Evolutionary conservation across 805 yeast genomes (phyloP).

Genomic region (Wickerhamiella occidentalis): DNA sequence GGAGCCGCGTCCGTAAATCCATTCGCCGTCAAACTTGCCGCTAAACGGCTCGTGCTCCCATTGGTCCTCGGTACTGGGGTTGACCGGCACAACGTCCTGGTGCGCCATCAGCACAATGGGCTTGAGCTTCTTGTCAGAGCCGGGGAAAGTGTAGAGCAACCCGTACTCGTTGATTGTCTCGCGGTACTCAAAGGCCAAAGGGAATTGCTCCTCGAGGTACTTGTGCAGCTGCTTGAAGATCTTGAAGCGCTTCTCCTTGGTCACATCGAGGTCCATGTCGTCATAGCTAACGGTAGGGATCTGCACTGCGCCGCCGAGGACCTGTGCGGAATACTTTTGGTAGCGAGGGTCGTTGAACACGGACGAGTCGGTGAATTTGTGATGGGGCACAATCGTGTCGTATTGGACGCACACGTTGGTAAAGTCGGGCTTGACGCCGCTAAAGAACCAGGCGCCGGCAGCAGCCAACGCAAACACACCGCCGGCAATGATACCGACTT

Average conservation of each 20-base stretch:
- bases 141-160: conserved; percentile 49
- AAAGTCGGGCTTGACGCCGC: conserved; percentile 3
- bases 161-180: conserved; percentile 49
- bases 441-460: neutral
- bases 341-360: neutral
- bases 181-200: conserved; percentile 37
- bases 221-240: conserved; percentile 39
- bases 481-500: conserved; percentile 6
- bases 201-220: conserved; percentile 44
- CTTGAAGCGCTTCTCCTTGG: conserved; percentile 41
- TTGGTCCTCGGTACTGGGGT: conserved; percentile 36
- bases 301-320: conserved; percentile 40
- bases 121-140: conserved; percentile 38
- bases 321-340: conserved; percentile 13
- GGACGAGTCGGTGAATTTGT: neutral
- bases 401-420: conserved; percentile 8
- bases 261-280: conserved; percentile 34
- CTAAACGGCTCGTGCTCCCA: conserved; percentile 57
- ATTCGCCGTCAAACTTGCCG: conserved; percentile 53
- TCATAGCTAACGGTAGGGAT: conserved; percentile 58
- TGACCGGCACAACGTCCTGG: conserved; percentile 68
- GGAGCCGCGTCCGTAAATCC: conserved; percentile 61
- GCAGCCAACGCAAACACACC: conserved; percentile 1
- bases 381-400: conserved; percentile 1
- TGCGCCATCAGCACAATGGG: conserved; percentile 65